Conservation (phyloP, 164 flowering plant species). For the Echeveria elegans region DNA sequence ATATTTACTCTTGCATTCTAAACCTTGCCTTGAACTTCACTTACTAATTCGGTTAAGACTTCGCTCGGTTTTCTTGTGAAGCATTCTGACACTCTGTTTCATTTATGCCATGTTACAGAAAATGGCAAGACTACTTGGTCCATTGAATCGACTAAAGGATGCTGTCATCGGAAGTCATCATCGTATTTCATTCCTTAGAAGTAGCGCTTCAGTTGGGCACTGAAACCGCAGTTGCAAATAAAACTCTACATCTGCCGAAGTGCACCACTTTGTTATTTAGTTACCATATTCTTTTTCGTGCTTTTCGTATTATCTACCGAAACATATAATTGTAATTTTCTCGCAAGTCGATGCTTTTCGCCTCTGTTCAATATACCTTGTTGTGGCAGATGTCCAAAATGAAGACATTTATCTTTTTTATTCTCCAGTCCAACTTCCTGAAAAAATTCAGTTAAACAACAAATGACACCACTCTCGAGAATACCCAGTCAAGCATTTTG, state of each 20-base stretch:
- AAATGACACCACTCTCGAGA: neutral
- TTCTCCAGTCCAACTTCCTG: neutral
- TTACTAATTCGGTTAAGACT: neutral
- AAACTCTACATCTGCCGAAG: neutral
- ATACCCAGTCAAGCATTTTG: neutral
- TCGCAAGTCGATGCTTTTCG: neutral
- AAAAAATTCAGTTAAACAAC: no score
- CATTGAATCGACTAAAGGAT: neutral
- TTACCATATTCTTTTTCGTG: neutral
- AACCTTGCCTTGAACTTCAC: neutral
- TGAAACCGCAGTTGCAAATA: neutral
- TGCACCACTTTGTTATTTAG: neutral
- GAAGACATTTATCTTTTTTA: neutral
- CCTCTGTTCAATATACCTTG: neutral
- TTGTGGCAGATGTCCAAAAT: neutral
- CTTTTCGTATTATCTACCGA: no score
- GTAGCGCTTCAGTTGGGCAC: conserved; percentile 5
- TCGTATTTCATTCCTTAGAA: neutral
- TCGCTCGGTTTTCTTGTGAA: neutral
- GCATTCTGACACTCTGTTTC: neutral
- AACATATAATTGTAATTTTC: no score
- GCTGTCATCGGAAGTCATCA: conserved; percentile 4
- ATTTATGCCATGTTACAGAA: neutral
- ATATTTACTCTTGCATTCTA: neutral
- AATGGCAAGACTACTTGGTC: conserved; percentile 2